Percentiles rank a stretch among this genome's conserved stretches.
Evolutionary conservation across 78 protist genomes (phyloP).

Genomic region (Corallochytrium limacisporum): DNA sequence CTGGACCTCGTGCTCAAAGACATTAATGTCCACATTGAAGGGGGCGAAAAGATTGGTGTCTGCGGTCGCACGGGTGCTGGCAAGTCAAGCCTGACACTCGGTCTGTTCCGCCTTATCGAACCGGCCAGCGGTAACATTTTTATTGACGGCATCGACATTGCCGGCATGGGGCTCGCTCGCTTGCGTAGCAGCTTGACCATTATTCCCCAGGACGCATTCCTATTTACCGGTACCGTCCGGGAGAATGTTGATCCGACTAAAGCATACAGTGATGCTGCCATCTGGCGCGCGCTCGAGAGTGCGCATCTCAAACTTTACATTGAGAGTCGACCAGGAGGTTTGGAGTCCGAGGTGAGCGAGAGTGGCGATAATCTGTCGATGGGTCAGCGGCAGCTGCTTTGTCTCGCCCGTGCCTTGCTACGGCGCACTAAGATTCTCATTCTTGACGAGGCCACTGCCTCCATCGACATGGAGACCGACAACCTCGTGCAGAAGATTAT

Average conservation of each 20-base stretch:
- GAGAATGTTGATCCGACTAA: conserved; percentile 48
- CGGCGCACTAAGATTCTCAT: conserved; percentile 37
- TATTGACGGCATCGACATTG: not conserved
- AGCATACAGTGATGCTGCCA: not conserved
- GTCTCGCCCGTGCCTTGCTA: conserved; percentile 85
- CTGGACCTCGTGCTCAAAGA: conserved; percentile 43
- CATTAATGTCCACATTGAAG: not conserved
- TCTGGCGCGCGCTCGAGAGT: too few species aligned
- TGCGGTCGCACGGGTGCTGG: conserved; percentile 83
- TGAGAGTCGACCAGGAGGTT: not conserved
- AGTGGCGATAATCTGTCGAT: conserved; percentile 4
- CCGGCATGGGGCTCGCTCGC: not conserved
- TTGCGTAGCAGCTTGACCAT: conserved; percentile 40
- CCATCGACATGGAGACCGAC: conserved; percentile 71
- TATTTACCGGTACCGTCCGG: conserved; percentile 52
- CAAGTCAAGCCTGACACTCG: conserved; percentile 37
- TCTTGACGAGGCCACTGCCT: conserved; percentile 86
- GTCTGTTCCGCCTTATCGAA: conserved; percentile 68
- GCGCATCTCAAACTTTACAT: too few species aligned
- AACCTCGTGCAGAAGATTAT: conserved; percentile 54
- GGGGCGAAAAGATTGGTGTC: conserved; percentile 63
- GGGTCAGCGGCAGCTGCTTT: conserved; percentile 63
- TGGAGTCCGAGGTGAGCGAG: not conserved
- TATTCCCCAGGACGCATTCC: conserved; percentile 72
- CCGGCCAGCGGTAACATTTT: not conserved